Percentiles rank a stretch among this genome's conserved stretches.
Evolutionary conservation across 805 yeast genomes (phyloP).

Genomic region (Pichia pseudocactophila): DNA sequence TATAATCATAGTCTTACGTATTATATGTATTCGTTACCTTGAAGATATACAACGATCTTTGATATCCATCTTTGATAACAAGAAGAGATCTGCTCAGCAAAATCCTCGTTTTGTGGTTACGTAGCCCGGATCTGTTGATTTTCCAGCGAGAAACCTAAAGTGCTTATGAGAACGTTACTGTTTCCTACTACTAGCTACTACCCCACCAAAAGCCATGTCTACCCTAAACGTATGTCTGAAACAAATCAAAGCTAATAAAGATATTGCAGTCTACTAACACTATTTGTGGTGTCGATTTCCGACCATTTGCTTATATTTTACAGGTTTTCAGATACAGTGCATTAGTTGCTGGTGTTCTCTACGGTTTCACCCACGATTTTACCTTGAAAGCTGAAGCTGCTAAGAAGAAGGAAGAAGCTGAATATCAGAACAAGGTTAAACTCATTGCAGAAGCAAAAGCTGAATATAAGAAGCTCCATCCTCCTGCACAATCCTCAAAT

Average conservation of each 20-base stretch:
- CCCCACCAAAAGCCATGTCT: conserved; percentile 27
- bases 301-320: background rate
- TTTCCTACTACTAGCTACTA: background rate
- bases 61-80: no score
- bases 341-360: conserved; percentile 76
- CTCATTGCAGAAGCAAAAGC: conserved; percentile 84
- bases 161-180: background rate
- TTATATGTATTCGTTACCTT: background rate
- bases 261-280: no score
- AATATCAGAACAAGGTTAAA: conserved; percentile 57
- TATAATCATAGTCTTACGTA: background rate
- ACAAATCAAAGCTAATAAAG: no score
- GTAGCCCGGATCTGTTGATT: conserved; percentile 5
- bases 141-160: conserved; percentile 1
- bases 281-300: background rate
- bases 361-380: conserved; percentile 82
- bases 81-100: no score
- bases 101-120: conserved; percentile 2
- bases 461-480: conserved; percentile 63
- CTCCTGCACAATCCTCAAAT: conserved; percentile 32
- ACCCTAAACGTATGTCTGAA: conserved; percentile 40
- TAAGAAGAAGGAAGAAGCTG: conserved; percentile 47
- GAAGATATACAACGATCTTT: no score
- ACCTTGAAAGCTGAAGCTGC: conserved; percentile 52
- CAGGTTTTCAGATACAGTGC: conserved; percentile 90